phyloP scores from a whole-genome alignment of 768 basidiomycete species.

The Leccinum incarnatum region DNA sequence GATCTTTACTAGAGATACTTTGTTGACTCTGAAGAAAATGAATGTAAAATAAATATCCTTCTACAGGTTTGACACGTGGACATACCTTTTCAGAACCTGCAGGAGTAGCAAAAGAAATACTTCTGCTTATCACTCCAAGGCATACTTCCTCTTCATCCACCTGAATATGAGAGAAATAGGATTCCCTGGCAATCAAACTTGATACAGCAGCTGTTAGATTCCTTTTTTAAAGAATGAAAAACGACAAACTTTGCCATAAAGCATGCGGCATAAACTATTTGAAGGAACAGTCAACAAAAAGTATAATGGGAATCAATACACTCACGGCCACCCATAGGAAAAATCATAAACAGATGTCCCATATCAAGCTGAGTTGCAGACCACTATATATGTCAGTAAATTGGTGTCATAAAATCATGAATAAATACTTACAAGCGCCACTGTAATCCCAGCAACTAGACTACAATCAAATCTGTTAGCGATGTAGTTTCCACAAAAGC shows the following conservation, averaged over 20 bases:
- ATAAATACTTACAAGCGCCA: constrained; percentile 18
- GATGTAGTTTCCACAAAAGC: background rate
- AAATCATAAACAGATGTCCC: constrained; percentile 22
- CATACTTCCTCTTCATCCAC: background rate
- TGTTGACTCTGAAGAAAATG: constrained; percentile 2
- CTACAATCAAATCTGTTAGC: constrained; percentile 9
- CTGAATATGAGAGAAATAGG: constrained; percentile 17
- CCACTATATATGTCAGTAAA: constrained; percentile 17
- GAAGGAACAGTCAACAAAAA: background rate
- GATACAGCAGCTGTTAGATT: background rate
- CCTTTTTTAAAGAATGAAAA: background rate
- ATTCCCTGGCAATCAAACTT: constrained; percentile 29
- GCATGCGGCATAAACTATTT: constrained; percentile 27
- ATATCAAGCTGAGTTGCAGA: constrained; percentile 11
- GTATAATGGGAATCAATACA: background rate
- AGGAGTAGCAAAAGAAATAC: constrained; percentile 9
- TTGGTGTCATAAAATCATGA: background rate
- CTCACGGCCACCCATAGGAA: constrained; percentile 28
- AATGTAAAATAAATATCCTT: background rate
- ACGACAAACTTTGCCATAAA: constrained; percentile 28
- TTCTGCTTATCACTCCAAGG: background rate
- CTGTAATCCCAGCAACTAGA: constrained; percentile 11
- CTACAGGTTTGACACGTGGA: background rate
- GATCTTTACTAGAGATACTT: background rate
- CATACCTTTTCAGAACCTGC: constrained; percentile 1